Base-by-base conservation (phyloP, 345 rosid genomes). In the Boechera retrofracta region DNA sequence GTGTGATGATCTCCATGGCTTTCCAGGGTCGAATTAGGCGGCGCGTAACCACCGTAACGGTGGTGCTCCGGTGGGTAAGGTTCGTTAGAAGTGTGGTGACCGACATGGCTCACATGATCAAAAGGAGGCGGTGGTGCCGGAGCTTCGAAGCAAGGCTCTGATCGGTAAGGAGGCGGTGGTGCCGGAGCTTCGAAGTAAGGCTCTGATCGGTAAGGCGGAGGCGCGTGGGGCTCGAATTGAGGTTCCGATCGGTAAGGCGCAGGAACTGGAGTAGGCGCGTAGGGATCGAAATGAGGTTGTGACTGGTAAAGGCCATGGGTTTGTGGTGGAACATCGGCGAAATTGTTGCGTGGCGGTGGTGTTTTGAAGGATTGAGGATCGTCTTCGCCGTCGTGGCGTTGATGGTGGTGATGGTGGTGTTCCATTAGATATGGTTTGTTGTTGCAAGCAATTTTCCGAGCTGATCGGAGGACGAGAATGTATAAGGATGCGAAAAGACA, bases 31-130 rank as follows among this genome's bases (percentile, higher is more conserved):
- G 80, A 78, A 29, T 69, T 55, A 33, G 49, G 52, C 65, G 79
- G 86, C 52, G 86, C 77, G 61, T 86, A 18, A 10, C 68, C 57
- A 32, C 82, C 67, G 77, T 66, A 72, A 60, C 60, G 65, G 70
- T 67, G 32, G 7, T 73, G 33, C 0, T 72, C 78, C 38, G 79
- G 80, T 31, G 61, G 85, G 60, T 68, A 28, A 0, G 65, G 3
- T 55, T 77, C 81, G 62, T 53, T 68, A 16, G 77, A 62, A 1
- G 67, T 16, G 67, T 79, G 84, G 69, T 80, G 84, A 45, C 69
- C 65, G 55, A 85, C 81, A 73, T 81, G 82, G 4, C 75, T 81
- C 80, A 78, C 92, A 7, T 86, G 87, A 53, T 66, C 78, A 10
- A 79, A 73, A 3, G 71, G 36, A 13, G 84, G 67, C 21, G 82